These are phyloP conservation scores for Amylostereum chailletii DNA, from an alignment of 1,284 basidiomycete genomes.

Conservation along the genomic window DNA sequence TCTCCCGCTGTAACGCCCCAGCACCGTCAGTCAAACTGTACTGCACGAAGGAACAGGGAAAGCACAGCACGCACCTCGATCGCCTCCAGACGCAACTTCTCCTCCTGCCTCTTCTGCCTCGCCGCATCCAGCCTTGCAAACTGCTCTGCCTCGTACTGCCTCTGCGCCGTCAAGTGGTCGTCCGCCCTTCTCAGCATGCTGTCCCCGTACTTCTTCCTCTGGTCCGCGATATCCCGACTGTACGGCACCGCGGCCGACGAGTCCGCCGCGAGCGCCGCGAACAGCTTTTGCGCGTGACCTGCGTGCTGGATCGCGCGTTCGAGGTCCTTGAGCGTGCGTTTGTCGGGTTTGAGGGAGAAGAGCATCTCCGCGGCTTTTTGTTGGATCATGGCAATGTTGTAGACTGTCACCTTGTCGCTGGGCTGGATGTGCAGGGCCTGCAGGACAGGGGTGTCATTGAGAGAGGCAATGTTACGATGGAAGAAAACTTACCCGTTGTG, in stretches of 20 bases:
- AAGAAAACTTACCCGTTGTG: constrained; percentile 51
- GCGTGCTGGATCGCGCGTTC: constrained; percentile 73
- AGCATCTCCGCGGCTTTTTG: constrained; percentile 90
- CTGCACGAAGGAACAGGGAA: background rate
- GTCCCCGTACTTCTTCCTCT: constrained; percentile 82
- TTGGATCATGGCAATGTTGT: constrained; percentile 95
- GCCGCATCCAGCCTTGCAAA: constrained; percentile 71
- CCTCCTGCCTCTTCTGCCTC: constrained; percentile 57
- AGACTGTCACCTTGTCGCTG: constrained; percentile 79
- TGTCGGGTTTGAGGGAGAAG: constrained; percentile 61
- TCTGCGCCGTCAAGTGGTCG: constrained; percentile 68
- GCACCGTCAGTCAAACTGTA: background rate
- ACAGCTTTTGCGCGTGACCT: constrained; percentile 85
- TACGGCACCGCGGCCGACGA: constrained; percentile 70
- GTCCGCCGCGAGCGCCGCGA: constrained; percentile 74
- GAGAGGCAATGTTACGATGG: background rate
- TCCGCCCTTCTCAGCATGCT: constrained; percentile 74
- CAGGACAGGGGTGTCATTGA: background rate
- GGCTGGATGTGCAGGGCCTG: constrained; percentile 79
- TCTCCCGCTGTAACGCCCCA: constrained; percentile 43
- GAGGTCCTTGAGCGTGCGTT: constrained; percentile 75
- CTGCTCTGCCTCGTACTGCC: constrained; percentile 66
- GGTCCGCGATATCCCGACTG: constrained; percentile 77
- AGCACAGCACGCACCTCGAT: constrained; percentile 38
- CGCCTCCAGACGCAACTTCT: constrained; percentile 50